Conservation (phyloP, 176 grass and related monocot species). For the Ensete glaucum region DNA sequence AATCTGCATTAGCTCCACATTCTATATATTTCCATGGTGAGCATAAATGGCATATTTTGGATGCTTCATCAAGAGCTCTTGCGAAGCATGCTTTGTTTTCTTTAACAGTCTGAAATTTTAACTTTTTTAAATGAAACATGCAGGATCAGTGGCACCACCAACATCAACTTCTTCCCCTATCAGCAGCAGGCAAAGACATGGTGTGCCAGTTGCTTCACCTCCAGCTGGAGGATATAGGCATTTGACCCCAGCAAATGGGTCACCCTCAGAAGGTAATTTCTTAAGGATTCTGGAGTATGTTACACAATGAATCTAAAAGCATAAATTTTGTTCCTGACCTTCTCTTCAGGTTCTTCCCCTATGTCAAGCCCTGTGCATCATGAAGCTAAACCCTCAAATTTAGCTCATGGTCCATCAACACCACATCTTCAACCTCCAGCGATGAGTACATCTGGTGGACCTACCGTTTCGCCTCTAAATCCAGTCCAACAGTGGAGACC, state of each 20-base stretch:
- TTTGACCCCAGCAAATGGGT: slow-evolving; percentile 29
- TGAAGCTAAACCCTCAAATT: slow-evolving; percentile 1
- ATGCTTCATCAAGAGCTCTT: neutral
- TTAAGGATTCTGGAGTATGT: neutral
- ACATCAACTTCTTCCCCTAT: slow-evolving; percentile 27
- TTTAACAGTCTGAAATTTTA: neutral
- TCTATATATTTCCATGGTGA: slow-evolving; percentile 34
- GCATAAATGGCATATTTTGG: slow-evolving; percentile 2
- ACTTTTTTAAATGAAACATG: slow-evolving; percentile 29
- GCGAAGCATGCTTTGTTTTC: neutral
- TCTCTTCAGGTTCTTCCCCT: slow-evolving; percentile 15
- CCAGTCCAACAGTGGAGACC: slow-evolving; percentile 18
- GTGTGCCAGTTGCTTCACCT: slow-evolving; percentile 37
- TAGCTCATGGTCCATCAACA: neutral
- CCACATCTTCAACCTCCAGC: slow-evolving; percentile 28
- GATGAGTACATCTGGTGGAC: slow-evolving; percentile 15
- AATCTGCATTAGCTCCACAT: slow-evolving; percentile 38
- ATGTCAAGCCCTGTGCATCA: slow-evolving; percentile 1
- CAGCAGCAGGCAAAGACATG: slow-evolving; percentile 19
- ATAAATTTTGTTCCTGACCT: neutral
- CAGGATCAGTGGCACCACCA: slow-evolving; percentile 37
- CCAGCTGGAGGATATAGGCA: slow-evolving; percentile 30
- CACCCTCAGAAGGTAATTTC: slow-evolving; percentile 43
- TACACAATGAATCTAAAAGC: neutral
- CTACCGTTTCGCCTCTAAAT: slow-evolving; percentile 36